Evolutionary conservation across 805 yeast species (phyloP), one percentile per base, ranked within the genome.

Genomic region (Candida incommunis): DNA sequence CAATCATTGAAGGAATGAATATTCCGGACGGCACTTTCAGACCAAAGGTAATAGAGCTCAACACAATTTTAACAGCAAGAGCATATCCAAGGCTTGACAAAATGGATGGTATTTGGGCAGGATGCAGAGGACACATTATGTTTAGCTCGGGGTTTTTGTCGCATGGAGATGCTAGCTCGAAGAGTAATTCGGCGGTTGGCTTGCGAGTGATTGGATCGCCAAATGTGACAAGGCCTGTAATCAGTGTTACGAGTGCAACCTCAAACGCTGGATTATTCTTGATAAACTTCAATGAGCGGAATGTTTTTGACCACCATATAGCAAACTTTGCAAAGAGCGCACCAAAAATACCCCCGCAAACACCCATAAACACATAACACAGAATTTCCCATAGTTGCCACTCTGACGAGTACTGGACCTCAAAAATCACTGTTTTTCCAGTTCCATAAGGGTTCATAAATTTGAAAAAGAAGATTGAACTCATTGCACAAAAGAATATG

Each of bases 1-100:
- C 65, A 1, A 74, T 76, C 82, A 76, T 76, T 1, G 78, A 70
- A 3, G 82, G 82, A 1, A 77, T 77, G 49, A 76, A 76, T 13
- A 76, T 70, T 3, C 82, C 82, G 41, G 75, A 68, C 1, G 82
- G 82, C 2, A 76, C 61, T 50, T 74, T 76, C 43, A 75, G 55
- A 1, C 82, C 82, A 57, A 74, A 74, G 0, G 80, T 74, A 13
- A 75, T 57, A 22, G 70, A 63, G 3, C 80, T 76, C 24, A 75
- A 57, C 2, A 66, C 46, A 1, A 69, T 49, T 49, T 75, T 75
- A 41, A 71, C 57, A 2, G 65, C 48, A 29, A 75, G 61, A 2
- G 78, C 80, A 49, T 54, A 53, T 0, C 52, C 41, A 13, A 75
- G 60, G 2, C 61, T 51, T 5, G 50, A 41, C 13, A 72, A 46